phyloP scores from a whole-genome alignment of 2,329 filamentous ascomycete species.

The Neofusicoccum umdonicola region DNA sequence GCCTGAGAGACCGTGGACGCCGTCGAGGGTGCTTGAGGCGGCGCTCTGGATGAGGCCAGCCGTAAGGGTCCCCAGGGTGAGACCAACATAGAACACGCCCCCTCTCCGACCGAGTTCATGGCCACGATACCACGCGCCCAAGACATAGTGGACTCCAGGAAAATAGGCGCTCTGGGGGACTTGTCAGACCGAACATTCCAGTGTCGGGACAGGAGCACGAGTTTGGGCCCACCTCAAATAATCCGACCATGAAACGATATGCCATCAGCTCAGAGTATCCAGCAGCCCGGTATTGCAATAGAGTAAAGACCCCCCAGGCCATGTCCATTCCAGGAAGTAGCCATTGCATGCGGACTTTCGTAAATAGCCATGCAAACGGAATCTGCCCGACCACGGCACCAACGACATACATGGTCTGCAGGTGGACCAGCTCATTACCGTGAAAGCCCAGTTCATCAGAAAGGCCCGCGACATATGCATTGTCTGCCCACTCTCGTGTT shows the following conservation, averaged over 20 bases:
- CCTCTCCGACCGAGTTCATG: slow-evolving; percentile 46
- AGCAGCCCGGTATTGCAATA: slow-evolving; percentile 53
- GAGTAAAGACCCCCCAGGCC: slow-evolving; percentile 56
- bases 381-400: slow-evolving; percentile 53
- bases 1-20: slow-evolving; percentile 42
- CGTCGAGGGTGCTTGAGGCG: slow-evolving; percentile 54
- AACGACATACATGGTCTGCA: slow-evolving; percentile 54
- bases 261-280: slow-evolving; percentile 52
- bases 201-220: not conserved
- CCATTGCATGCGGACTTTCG: slow-evolving; percentile 46
- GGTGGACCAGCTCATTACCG: slow-evolving; percentile 55
- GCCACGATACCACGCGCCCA: slow-evolving; percentile 46
- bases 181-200: not conserved
- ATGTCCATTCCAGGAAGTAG: slow-evolving; percentile 53
- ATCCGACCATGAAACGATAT: slow-evolving; percentile 55
- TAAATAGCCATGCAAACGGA: slow-evolving; percentile 53
- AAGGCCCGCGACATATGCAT: slow-evolving; percentile 56
- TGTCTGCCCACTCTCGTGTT: slow-evolving; percentile 38
- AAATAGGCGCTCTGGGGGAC: slow-evolving; percentile 1
- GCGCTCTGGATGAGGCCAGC: slow-evolving; percentile 47
- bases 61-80: slow-evolving; percentile 53
- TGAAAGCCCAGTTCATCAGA: slow-evolving; percentile 53
- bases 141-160: slow-evolving; percentile 31
- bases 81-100: slow-evolving; percentile 53
- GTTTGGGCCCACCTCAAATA: slow-evolving; percentile 43